phyloP scores from a whole-genome alignment of 1,284 basidiomycete species.

The Puccinia hordei region DNA sequence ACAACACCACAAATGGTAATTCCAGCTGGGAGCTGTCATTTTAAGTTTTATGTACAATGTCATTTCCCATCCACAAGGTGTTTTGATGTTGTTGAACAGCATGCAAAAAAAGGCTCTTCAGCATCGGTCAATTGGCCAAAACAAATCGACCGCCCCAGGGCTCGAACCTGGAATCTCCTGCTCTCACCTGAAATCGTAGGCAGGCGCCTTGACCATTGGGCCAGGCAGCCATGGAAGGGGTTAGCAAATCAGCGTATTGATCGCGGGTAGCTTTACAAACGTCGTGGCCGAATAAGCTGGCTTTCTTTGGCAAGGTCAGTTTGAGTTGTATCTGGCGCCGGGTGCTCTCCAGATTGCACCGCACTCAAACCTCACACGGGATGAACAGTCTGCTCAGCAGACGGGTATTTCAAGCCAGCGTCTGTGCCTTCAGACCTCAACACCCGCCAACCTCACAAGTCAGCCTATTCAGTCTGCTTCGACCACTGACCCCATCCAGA shows the following conservation, averaged over 20 bases:
- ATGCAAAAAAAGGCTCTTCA: neutral
- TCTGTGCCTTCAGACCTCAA: neutral
- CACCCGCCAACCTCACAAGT: neutral
- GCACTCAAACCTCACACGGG: neutral
- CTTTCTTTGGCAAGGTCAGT: no score
- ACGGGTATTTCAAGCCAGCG: neutral
- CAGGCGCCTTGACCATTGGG: slow-evolving; percentile 50
- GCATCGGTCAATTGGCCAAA: no score
- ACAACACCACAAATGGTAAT: no score
- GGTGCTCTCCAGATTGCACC: neutral
- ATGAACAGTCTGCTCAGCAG: slow-evolving; percentile 4
- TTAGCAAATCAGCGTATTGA: no score
- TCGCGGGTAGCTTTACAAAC: no score
- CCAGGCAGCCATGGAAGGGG: slow-evolving; percentile 14
- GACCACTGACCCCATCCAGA: neutral
- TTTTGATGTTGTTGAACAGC: neutral
- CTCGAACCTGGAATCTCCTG: slow-evolving; percentile 51
- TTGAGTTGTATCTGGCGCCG: neutral
- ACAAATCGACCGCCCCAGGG: slow-evolving; percentile 36
- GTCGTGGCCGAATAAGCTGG: no score
- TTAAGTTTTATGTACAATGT: no score
- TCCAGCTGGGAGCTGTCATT: no score
- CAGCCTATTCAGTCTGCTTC: neutral
- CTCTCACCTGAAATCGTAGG: slow-evolving; percentile 28
- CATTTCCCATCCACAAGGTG: no score